Conservation (phyloP, 2,329 filamentous ascomycete genomes). For the Fusarium graminum region DNA sequence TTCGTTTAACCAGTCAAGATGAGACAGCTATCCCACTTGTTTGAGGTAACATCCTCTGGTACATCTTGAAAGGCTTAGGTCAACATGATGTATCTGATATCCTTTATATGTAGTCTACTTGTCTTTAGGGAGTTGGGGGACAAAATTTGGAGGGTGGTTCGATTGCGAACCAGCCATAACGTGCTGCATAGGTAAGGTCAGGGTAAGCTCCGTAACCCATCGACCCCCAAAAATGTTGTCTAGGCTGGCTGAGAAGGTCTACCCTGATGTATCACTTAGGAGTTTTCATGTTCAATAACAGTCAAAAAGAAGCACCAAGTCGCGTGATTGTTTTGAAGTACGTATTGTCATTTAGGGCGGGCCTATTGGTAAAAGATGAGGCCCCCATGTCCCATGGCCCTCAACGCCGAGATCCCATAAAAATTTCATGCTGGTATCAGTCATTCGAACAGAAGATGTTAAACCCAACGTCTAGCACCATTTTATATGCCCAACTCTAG, state of each 20-base stretch:
- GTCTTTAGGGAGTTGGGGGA: constrained; percentile 41
- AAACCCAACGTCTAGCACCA: constrained; percentile 48
- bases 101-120: constrained; percentile 50
- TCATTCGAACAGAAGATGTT: constrained; percentile 50
- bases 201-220: constrained; percentile 63
- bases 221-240: constrained; percentile 47
- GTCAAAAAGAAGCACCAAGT: constrained; percentile 34
- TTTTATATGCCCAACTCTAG: constrained; percentile 25
- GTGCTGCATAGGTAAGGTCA: constrained; percentile 63
- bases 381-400: constrained; percentile 51
- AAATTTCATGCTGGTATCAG: constrained; percentile 54
- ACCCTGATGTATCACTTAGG: constrained; percentile 47
- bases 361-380: constrained; percentile 50
- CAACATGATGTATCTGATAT: constrained; percentile 46
- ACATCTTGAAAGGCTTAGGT: constrained; percentile 24
- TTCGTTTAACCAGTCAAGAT: constrained; percentile 27
- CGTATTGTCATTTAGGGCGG: constrained; percentile 48
- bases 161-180: constrained; percentile 35
- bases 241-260: constrained; percentile 36
- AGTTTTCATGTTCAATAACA: constrained; percentile 38
- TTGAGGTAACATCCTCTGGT: constrained; percentile 4
- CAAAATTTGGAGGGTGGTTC: constrained; percentile 26
- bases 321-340: constrained; percentile 34
- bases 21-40: constrained; percentile 1
- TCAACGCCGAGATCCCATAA: constrained; percentile 54